phyloP scores from a whole-genome alignment of 2,329 filamentous ascomycete species.

The Phialophora expanda region DNA sequence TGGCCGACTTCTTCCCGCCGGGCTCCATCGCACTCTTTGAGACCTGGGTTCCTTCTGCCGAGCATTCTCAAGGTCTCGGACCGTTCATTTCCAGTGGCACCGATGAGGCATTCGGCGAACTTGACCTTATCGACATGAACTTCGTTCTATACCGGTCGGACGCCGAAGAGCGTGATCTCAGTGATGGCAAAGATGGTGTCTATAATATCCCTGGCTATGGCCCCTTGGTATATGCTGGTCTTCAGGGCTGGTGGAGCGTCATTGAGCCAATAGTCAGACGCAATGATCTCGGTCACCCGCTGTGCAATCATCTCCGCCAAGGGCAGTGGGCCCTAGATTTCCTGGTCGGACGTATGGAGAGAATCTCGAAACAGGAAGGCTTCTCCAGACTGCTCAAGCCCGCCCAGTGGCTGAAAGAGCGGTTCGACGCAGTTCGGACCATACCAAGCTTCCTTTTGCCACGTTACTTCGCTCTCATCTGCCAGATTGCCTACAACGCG shows the following conservation, averaged over 20 bases:
- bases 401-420: constrained; percentile 77
- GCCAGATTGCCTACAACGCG: constrained; percentile 85
- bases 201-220: constrained; percentile 87
- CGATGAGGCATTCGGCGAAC: constrained; percentile 74
- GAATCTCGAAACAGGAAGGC: constrained; percentile 66
- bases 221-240: constrained; percentile 86
- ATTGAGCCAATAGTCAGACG: constrained; percentile 81
- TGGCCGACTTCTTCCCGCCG: constrained; percentile 83
- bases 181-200: constrained; percentile 78
- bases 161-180: constrained; percentile 81
- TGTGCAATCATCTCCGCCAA: constrained; percentile 89
- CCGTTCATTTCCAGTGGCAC: constrained; percentile 83
- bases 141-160: constrained; percentile 90
- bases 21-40: constrained; percentile 95
- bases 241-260: constrained; percentile 99
- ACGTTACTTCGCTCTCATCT: constrained; percentile 87
- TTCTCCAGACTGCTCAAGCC: constrained; percentile 69
- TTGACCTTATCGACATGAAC: constrained; percentile 84
- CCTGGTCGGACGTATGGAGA: constrained; percentile 76
- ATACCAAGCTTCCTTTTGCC: constrained; percentile 90
- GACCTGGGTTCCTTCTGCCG: constrained; percentile 89
- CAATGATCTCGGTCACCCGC: constrained; percentile 89
- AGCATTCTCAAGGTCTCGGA: constrained; percentile 82
- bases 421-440: constrained; percentile 82
- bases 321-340: constrained; percentile 94